A percentile compares a stretch with the other conserved stretches of the same genome.
These are phyloP conservation scores for Hypoxylon crocopeplum DNA, from an alignment of 495 filamentous ascomycete genomes.

Conservation along the genomic window DNA sequence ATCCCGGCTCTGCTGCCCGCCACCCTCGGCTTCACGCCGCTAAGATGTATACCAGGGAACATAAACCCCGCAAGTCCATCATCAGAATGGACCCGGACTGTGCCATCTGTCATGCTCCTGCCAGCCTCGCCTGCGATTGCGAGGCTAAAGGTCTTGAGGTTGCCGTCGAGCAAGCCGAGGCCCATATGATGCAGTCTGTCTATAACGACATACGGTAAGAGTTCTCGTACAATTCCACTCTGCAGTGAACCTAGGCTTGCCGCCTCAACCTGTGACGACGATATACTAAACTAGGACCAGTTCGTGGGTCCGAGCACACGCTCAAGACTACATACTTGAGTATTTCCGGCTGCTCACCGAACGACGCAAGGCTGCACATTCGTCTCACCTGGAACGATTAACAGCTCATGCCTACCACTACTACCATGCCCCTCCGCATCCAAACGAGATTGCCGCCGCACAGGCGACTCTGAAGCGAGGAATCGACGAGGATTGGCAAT, in stretches of 20 bases:
- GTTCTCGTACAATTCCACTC: constrained; percentile 3
- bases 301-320: constrained; percentile 73
- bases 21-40: constrained; percentile 45
- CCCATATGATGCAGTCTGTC: constrained; percentile 66
- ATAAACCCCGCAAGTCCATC: constrained; percentile 54
- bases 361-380: constrained; percentile 64
- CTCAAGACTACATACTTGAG: constrained; percentile 72
- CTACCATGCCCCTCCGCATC: constrained; percentile 61
- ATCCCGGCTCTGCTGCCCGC: constrained; percentile 38
- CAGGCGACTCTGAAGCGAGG: constrained; percentile 67
- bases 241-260: constrained; percentile 7
- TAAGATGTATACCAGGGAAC: constrained; percentile 61
- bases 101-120: constrained; percentile 71
- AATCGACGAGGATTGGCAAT: constrained; percentile 77
- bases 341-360: constrained; percentile 68
- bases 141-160: constrained; percentile 71
- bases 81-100: constrained; percentile 73
- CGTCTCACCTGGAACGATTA: constrained; percentile 62
- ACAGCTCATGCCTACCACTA: constrained; percentile 64
- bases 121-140: constrained; percentile 68
- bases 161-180: constrained; percentile 70
- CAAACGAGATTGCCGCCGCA: constrained; percentile 63
- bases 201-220: constrained; percentile 69
- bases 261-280: constrained; percentile 2
- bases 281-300: constrained; percentile 46